Conservation (phyloP, 202 grass and related monocot species). For the Digitaria exilis region DNA sequence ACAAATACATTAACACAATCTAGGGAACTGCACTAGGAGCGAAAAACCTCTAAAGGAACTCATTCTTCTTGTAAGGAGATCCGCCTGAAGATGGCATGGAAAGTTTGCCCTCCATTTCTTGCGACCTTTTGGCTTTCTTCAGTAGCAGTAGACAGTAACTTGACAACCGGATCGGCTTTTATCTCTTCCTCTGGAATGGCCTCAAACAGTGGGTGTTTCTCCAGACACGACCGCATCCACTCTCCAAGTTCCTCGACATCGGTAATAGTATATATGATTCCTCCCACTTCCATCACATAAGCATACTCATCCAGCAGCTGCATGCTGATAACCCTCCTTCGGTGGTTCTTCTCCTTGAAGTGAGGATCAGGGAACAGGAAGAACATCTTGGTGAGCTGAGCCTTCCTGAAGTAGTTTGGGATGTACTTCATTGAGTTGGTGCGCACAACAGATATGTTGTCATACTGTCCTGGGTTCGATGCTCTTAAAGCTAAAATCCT, state of each 20-base stretch:
- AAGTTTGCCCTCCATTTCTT: constrained; percentile 88
- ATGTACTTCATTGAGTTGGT: constrained; percentile 99
- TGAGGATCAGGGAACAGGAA: constrained; percentile 96
- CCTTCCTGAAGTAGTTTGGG: constrained; percentile 84
- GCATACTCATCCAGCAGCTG: constrained; percentile 94
- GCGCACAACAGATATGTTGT: constrained; percentile 92
- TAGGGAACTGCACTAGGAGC: background rate
- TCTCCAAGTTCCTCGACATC: constrained; percentile 92
- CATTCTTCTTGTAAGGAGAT: constrained; percentile 55
- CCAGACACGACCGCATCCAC: constrained; percentile 87
- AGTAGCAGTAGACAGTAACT: constrained; percentile 73
- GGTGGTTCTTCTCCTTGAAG: constrained; percentile 98
- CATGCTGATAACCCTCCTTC: constrained; percentile 77
- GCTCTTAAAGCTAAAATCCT: constrained; percentile 79
- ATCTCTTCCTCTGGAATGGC: constrained; percentile 59
- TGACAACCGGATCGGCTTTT: constrained; percentile 62
- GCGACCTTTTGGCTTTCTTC: constrained; percentile 94
- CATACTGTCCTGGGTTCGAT: constrained; percentile 67
- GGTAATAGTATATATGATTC: constrained; percentile 88
- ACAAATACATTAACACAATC: constrained; percentile 7
- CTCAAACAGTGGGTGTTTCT: constrained; percentile 79
- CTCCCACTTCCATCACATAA: constrained; percentile 79
- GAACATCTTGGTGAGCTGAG: constrained; percentile 95
- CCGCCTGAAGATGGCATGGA: constrained; percentile 76
- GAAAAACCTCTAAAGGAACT: background rate